Percentiles rank a stretch among this genome's conserved stretches.
phyloP scores from a whole-genome alignment of 208 protist species.

The Porcisia hertigi region DNA sequence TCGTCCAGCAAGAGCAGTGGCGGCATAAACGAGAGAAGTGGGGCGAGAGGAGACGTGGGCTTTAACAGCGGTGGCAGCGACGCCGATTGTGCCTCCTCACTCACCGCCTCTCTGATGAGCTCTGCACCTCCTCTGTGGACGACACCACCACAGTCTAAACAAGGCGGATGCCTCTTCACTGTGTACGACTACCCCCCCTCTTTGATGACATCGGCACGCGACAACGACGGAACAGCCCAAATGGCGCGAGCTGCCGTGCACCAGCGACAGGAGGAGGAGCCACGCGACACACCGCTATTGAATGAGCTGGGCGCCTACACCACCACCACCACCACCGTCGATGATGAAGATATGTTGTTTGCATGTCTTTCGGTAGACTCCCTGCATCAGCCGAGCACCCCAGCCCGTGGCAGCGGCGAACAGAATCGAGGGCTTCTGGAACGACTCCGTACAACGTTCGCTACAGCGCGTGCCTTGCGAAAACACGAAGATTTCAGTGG shows the following conservation, averaged over 20 bases:
- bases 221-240: neutral
- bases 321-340: neutral
- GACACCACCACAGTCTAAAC: neutral
- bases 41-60: neutral
- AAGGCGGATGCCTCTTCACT: neutral
- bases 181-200: neutral
- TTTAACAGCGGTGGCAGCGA: neutral
- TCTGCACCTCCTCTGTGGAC: neutral
- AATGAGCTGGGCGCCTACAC: neutral
- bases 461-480: conserved; percentile 12
- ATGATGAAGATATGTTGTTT: neutral
- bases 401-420: neutral
- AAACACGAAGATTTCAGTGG: conserved; percentile 6
- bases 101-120: neutral
- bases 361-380: neutral
- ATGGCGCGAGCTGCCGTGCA: neutral
- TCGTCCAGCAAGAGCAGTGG: too few species aligned
- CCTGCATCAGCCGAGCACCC: neutral
- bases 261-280: neutral
- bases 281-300: neutral
- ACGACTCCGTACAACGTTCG: conserved; percentile 11
- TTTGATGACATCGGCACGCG: neutral
- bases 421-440: conserved; percentile 16
- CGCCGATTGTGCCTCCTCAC: neutral
- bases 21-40: too few species aligned